Evolutionary conservation across 306 rosid genomes (phyloP), one percentile per base, ranked within the genome.

Genomic region (Pterocarpus macrocarpus): DNA sequence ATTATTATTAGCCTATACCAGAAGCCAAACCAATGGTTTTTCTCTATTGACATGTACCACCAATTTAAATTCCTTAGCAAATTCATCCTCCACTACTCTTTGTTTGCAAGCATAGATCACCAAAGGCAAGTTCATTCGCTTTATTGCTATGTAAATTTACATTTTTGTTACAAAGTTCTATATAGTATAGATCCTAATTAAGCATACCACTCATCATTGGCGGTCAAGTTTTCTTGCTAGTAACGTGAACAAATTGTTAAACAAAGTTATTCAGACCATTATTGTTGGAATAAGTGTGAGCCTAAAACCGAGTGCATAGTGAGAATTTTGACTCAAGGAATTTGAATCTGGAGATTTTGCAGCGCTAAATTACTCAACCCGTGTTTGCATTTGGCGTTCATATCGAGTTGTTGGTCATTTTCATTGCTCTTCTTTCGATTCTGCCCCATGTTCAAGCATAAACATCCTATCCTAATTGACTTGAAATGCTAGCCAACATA

Each of bases 381-480:
- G 9, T n/a, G 22, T 55, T 55, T 55, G 61, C 8, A 41, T 32
- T 68, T 56, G 69, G 61, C 61, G 11, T 58, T 66, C 44, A 76
- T 39, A 34, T 79, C 14, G 8, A 75, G 8, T 69, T 69, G 71
- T 41, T 84, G 56, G 79, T 80, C 71, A 63, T 62, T 80, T 75
- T 80, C 79, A 80, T 43, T 77, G 64, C 66, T 69, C 65, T 15
- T 4, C 32, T 55, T 84, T 70, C 36, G 11, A 52, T 49, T 69
- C 15, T 65, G 47, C 64, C 69, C 69, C 85, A 81, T 85, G 88
- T 85, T 85, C 85, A 71, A 71, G 8, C 83, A 76, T 76, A 16
- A 76, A 52, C 57, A 76, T 44, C 3, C 53, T 9, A 22, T 47
- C 11, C 47, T 43, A 43, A 43, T 43, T 43, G 47, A 4, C 6